Base-by-base conservation (phyloP, 257 asterid species). In the Verbascum thapsus region DNA sequence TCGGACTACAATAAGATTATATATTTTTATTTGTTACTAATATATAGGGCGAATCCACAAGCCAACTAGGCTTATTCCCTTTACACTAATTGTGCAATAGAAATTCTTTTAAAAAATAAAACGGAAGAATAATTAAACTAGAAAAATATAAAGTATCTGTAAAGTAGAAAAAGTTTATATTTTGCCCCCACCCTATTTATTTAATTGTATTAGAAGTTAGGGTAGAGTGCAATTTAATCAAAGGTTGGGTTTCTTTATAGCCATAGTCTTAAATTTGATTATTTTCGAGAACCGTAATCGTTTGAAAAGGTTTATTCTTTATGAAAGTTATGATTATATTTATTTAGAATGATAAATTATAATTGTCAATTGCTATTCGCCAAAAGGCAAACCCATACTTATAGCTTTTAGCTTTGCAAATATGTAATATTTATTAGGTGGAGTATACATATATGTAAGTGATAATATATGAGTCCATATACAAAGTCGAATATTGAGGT, bases 41-140 rank as follows among this genome's bases (percentile, higher is more conserved):
- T 45, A 35, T 23, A 38, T 65, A 62, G 77, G 48, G 67, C 73
- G 71, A 77, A 74, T 74, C 80, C 62, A 54, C 8, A 37, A 59
- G 55, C 69, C 74, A 74, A 55, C 76, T 66, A 76, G 63, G 52
- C 61, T 52, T 76, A 60, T 74, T 76, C 54, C 13, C 71, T 71
- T 82, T 69, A 64, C 73, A 74, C 76, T 30, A 34, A 43, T 52
- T 22, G 10, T 20, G 44, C 59, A 58, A 37, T 63, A 17, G 40
- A 53, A 55, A 39, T 12, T 37, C 38, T 11, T 42, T 49, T 30
- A 23, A 16, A 13, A 44, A 43, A 45, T 23, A n/a, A 35, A 17
- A 63, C 15, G 1, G 32, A 10, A 34, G 7, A 47, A 30, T 22
- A 53, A 3, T 7, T 26, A 39, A 3, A 40, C 50, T 32, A 52